A percentile compares a stretch with the other conserved stretches of the same genome.
Conservation (phyloP, 129 eudicot species). For the Artemisia tridentata region DNA sequence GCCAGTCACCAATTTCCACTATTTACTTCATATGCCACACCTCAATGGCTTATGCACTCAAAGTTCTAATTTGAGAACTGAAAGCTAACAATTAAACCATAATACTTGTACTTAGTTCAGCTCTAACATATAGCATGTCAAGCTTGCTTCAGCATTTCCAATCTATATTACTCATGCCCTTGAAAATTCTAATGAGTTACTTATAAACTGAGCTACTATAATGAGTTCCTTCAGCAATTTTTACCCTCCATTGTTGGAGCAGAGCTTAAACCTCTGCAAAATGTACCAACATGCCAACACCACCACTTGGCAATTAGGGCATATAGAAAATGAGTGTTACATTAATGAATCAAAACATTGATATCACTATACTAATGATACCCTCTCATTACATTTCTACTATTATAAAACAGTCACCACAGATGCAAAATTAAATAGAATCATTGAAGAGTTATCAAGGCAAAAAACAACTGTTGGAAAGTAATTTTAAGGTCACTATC, state of each 20-base stretch:
- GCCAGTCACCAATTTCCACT: no score
- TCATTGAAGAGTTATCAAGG: background rate
- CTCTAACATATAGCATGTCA: background rate
- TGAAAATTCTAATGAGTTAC: background rate
- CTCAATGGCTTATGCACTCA: no score
- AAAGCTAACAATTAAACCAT: background rate
- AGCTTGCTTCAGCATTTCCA: background rate
- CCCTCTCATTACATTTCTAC: no score
- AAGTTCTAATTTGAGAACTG: no score
- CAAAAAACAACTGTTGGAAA: background rate
- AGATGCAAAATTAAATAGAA: background rate
- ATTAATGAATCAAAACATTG: background rate
- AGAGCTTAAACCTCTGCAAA: background rate
- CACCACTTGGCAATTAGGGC: background rate
- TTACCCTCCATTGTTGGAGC: background rate
- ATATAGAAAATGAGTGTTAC: background rate
- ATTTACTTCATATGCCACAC: no score
- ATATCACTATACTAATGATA: background rate
- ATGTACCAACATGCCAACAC: background rate
- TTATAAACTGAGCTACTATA: no score
- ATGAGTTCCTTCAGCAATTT: background rate
- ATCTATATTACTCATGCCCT: background rate
- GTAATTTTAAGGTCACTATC: background rate
- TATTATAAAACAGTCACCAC: background rate
- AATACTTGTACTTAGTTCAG: background rate